phyloP scores from a whole-genome alignment of 2,329 filamentous ascomycete species.

The Drechslerella coelobrocha region DNA sequence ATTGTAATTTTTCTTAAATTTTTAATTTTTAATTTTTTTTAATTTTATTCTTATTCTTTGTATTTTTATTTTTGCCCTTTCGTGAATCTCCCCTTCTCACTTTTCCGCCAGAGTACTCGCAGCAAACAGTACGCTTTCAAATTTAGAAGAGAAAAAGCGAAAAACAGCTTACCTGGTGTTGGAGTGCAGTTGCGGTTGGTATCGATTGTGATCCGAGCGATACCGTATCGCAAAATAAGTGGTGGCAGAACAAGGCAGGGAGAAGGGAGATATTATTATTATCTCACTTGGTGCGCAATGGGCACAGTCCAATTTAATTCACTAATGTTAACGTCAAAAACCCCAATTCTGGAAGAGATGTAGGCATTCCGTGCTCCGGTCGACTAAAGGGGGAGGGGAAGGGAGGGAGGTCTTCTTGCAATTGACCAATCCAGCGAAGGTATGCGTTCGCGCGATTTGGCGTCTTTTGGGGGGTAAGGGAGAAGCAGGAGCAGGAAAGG shows the following conservation, averaged over 20 bases:
- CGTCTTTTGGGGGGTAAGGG: background rate
- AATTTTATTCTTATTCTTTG: background rate
- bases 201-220: background rate
- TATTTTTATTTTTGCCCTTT: constrained; percentile 5
- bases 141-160: background rate
- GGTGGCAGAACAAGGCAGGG: background rate
- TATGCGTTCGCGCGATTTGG: constrained; percentile 2
- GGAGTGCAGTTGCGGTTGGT: background rate
- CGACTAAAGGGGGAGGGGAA: background rate
- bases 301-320: too few species aligned
- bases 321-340: background rate
- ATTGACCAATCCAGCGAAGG: constrained; percentile 3
- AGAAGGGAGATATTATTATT: too few species aligned
- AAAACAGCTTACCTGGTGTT: constrained; percentile 2
- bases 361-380: too few species aligned
- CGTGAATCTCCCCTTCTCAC: constrained; percentile 7
- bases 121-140: background rate
- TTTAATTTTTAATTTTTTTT: constrained; percentile 34
- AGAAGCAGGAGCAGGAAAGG: background rate
- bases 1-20: background rate
- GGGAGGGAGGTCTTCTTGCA: background rate
- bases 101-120: background rate
- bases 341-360: background rate
- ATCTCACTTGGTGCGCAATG: too few species aligned
- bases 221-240: constrained; percentile 6